Percentiles rank a stretch among this genome's conserved stretches.
These are phyloP conservation scores for Alternaria tenuissima DNA, from an alignment of 2,329 filamentous ascomycete genomes.

Conservation along the genomic window DNA sequence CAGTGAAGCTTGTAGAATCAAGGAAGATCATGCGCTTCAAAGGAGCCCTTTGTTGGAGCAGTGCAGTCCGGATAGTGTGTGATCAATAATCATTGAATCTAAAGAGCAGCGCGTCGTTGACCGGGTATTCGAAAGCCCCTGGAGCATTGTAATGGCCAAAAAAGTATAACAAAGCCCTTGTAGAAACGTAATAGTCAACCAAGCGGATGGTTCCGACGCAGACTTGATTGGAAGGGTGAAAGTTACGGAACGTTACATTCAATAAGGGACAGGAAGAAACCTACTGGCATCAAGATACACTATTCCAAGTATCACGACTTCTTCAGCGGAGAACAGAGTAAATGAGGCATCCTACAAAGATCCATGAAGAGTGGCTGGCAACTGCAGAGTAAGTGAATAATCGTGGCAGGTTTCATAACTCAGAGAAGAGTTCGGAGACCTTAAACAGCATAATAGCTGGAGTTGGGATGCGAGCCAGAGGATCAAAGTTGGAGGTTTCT, in stretches of 20 bases:
- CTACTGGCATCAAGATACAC: not conserved
- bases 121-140: too few relatives aligned
- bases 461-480: not conserved
- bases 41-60: not conserved
- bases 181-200: too few relatives aligned
- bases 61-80: not conserved
- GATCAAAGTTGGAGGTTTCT: not conserved
- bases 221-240: too few relatives aligned
- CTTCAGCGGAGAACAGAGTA: not conserved
- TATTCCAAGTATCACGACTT: not conserved
- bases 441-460: too few relatives aligned
- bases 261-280: not conserved
- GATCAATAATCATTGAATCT: not conserved
- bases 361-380: not conserved
- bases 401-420: not conserved
- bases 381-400: not conserved
- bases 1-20: not conserved
- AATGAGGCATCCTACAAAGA: not conserved
- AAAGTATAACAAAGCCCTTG: too few relatives aligned
- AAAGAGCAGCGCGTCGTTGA: not conserved
- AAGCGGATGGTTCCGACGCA: too few relatives aligned
- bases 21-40: not conserved
- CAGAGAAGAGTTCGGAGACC: too few relatives aligned
- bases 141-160: too few relatives aligned
- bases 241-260: too few relatives aligned